A percentile compares a stretch with the other conserved stretches of the same genome.
phyloP scores from a whole-genome alignment of 805 yeast species.

The Sugiyamaella mastotermitis region DNA sequence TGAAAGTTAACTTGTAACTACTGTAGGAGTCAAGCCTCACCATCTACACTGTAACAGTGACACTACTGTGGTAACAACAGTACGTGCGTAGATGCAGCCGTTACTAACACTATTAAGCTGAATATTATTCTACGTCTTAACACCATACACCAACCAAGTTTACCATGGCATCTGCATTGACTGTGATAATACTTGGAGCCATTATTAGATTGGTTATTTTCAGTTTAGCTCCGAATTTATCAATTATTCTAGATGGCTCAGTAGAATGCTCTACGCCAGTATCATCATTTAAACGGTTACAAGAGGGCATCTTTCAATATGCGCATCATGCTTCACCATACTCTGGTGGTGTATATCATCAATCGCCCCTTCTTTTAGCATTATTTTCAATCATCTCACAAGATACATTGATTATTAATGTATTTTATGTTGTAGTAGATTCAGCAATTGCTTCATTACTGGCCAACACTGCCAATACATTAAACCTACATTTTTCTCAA shows the following conservation, averaged over 20 bases:
- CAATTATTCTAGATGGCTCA: constrained; percentile 39
- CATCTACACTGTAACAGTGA: too few relatives aligned
- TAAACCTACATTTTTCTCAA: background rate
- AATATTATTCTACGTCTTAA: too few relatives aligned
- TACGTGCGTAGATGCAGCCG: too few relatives aligned
- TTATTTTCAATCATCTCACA: constrained; percentile 38
- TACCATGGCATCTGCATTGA: too few relatives aligned
- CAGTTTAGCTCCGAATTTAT: constrained; percentile 20
- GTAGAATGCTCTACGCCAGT: constrained; percentile 70
- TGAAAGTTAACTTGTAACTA: too few relatives aligned
- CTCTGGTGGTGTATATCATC: constrained; percentile 82
- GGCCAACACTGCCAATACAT: constrained; percentile 17
- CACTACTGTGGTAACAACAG: too few relatives aligned
- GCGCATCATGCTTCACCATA: constrained; percentile 57
- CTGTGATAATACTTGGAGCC: constrained; percentile 13
- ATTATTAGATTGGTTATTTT: constrained; percentile 21
- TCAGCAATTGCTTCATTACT: constrained; percentile 49
- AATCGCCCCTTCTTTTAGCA: constrained; percentile 67
- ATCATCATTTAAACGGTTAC: constrained; percentile 54
- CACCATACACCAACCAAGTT: too few relatives aligned
- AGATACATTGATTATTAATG: constrained; percentile 23
- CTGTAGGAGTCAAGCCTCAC: too few relatives aligned
- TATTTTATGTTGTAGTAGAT: constrained; percentile 57
- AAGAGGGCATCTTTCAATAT: constrained; percentile 63
- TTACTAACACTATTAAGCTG: too few relatives aligned